phyloP scores from a whole-genome alignment of 2,329 filamentous ascomycete genomes.

The Talaromyces rugulosus region DNA sequence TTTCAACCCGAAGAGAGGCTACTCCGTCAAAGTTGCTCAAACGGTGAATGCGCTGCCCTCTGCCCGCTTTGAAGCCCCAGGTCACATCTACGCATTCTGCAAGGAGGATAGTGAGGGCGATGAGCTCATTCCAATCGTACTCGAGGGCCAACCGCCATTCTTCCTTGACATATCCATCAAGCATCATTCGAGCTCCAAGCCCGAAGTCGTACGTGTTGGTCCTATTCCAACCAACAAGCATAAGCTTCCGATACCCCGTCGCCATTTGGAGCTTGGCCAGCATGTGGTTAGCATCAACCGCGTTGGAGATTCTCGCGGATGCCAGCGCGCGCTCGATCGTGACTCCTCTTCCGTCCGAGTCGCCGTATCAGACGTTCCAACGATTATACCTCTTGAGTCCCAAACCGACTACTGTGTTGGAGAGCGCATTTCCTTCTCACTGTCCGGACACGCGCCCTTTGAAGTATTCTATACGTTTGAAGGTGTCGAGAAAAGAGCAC shows the following conservation, averaged over 20 bases:
- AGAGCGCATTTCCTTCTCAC: constrained; percentile 85
- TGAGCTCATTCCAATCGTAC: constrained; percentile 79
- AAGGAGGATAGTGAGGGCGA: constrained; percentile 76
- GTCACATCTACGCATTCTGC: constrained; percentile 94
- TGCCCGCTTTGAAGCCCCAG: constrained; percentile 76
- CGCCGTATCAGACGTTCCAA: constrained; percentile 86
- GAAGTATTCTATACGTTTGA: constrained; percentile 90
- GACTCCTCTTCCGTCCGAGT: constrained; percentile 77
- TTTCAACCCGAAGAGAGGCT: constrained; percentile 61
- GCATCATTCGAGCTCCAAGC: constrained; percentile 74
- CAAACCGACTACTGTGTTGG: constrained; percentile 90
- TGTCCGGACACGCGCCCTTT: constrained; percentile 88
- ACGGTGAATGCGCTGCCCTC: constrained; percentile 78
- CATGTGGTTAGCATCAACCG: constrained; percentile 86
- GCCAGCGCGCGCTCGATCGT: constrained; percentile 70
- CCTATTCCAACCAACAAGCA: constrained; percentile 72
- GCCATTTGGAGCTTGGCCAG: constrained; percentile 79
- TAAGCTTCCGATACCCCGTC: constrained; percentile 77
- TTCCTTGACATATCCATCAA: constrained; percentile 88
- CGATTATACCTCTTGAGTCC: constrained; percentile 81
- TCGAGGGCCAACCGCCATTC: constrained; percentile 83
- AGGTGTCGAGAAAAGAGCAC: constrained; percentile 71
- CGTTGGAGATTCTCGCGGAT: constrained; percentile 81
- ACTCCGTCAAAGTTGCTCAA: constrained; percentile 69
- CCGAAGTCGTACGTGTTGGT: constrained; percentile 76